Percentiles rank a stretch among this genome's conserved stretches.
Conservation (phyloP, 202 grass and related monocot genomes). For the Setaria italica region DNA sequence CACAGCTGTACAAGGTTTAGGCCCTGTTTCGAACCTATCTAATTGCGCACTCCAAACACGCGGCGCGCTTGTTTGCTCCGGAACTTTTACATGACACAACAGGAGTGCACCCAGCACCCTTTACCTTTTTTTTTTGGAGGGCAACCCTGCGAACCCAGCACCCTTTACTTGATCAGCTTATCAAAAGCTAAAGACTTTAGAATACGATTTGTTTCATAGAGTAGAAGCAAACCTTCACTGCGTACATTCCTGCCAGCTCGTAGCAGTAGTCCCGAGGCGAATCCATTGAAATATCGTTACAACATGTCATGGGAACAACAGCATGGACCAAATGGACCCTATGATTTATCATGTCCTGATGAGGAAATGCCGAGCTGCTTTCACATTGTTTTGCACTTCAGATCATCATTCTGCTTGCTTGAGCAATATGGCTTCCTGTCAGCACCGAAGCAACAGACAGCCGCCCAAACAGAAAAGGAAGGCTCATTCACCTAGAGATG, state of each 20-base stretch:
- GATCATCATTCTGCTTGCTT: not conserved
- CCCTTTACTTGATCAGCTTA: not conserved
- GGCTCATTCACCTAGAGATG: too few species aligned
- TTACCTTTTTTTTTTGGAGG: too few species aligned
- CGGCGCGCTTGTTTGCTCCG: too few species aligned
- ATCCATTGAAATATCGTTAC: not conserved
- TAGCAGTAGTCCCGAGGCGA: not conserved
- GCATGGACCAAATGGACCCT: not conserved
- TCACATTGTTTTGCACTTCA: not conserved
- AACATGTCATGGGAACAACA: slow-evolving; percentile 13
- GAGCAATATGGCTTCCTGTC: not conserved
- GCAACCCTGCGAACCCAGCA: not conserved
- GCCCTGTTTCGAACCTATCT: too few species aligned
- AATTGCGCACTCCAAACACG: too few species aligned
- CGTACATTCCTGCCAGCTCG: not conserved
- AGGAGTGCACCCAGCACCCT: too few species aligned
- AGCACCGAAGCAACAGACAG: slow-evolving; percentile 5
- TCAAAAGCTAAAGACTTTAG: not conserved
- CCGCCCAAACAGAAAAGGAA: not conserved
- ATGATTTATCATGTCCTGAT: not conserved
- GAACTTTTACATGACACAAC: too few species aligned
- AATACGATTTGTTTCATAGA: slow-evolving; percentile 26
- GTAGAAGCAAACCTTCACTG: slow-evolving; percentile 22
- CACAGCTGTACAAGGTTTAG: too few species aligned
- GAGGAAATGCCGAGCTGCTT: not conserved